Percentiles rank a stretch among this genome's conserved stretches.
Conservation (phyloP, 2,329 filamentous ascomycete species). For the Fusarium sp. region DNA sequence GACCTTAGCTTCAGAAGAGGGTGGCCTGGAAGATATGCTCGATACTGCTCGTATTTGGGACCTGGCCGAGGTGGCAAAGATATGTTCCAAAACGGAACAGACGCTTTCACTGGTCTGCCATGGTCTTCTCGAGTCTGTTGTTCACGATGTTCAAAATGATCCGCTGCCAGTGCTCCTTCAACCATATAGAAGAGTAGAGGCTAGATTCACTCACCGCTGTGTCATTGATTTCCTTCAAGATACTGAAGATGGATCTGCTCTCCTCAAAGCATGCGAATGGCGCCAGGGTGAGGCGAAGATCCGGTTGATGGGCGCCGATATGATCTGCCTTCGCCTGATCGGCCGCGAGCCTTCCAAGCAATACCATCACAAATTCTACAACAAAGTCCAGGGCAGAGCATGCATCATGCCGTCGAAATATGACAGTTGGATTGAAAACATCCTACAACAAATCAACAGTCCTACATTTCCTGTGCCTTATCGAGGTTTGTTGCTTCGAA, state of each 20-base stretch:
- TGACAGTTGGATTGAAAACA: too few relatives aligned
- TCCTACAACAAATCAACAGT: too few relatives aligned
- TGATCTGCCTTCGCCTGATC: too few relatives aligned
- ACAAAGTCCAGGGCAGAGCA: too few relatives aligned
- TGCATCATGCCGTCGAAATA: too few relatives aligned
- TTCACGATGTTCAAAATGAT: too few relatives aligned
- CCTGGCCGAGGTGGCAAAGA: accelerated
- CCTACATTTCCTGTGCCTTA: too few relatives aligned
- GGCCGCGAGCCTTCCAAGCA: too few relatives aligned
- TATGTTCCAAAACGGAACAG: background rate
- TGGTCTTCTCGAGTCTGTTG: background rate
- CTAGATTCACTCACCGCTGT: background rate
- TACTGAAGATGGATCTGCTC: background rate
- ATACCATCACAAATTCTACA: too few relatives aligned
- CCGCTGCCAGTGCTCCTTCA: background rate
- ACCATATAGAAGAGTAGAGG: accelerated
- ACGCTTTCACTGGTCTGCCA: background rate
- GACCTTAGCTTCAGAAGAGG: background rate
- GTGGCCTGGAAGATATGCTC: accelerated
- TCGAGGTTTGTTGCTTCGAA: background rate
- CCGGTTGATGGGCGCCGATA: too few relatives aligned
- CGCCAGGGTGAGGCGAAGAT: too few relatives aligned
- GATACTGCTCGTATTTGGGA: accelerated
- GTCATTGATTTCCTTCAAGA: background rate
- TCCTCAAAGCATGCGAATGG: background rate